Base-by-base conservation (phyloP, 2,329 filamentous ascomycete genomes). In the Aureobasidium zeae region DNA sequence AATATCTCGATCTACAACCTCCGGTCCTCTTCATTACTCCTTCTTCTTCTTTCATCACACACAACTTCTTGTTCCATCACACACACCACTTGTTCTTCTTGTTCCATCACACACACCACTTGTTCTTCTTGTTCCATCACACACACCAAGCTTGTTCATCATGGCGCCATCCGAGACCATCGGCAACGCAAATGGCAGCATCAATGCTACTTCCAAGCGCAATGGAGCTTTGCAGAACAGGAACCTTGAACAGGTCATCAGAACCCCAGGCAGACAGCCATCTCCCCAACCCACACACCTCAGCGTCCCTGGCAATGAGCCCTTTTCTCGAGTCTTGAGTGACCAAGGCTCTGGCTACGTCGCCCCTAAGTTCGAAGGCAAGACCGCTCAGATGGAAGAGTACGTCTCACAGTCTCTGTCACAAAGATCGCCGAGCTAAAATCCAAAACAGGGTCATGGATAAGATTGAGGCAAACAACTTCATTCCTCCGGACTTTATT, bases 341-440 rank as follows among this genome's bases (percentile, higher is more conserved):
- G 91, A 91, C 52, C 83, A 86, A 53, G 91, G 88, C 21, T 83
- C 93, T 26, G 91, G 91, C 58, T 98, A 98, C 69, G 81, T 94
- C 52, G 88, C 91, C 17, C 87, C 89, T 34, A 86, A 87, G 50
- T 98, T 98, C 60, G 81, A 86, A 62, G 91, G 89, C 61, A 95
- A 94, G 70, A 73, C 79, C 52, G 79, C 86, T 61, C 91, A 98
- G 72, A 94, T 94, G 80, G 76, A 83, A 60, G 70, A 79, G 80
- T 84, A 63, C 63, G 76, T 51, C 19, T n/a, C 13, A 12, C 20
- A 15, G 3, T 32, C 15, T 9, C n/a, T n/a, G n/a, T n/a, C 10
- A 10, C 28, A 10, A n/a, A 16, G 17, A 25, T 4, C 5, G 5
- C 17, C 28, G 19, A 17, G 52, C 54, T 61, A 54, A 64, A n/a